These are phyloP conservation scores for Barnettozyma sucrosica DNA, from an alignment of 805 yeast genomes.

Conservation along the genomic window DNA sequence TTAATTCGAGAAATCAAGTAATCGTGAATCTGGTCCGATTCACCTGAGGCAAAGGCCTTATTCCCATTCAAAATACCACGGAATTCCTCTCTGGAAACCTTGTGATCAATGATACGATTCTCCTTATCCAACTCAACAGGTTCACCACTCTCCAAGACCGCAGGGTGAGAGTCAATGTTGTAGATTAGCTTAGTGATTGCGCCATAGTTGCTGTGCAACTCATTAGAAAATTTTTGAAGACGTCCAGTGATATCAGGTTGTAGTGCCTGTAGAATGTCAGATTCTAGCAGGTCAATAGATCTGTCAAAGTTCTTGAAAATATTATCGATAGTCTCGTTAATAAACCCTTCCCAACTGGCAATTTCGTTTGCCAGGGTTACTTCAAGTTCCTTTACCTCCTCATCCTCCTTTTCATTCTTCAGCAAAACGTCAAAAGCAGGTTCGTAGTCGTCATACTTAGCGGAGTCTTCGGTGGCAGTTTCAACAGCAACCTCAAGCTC, in stretches of 20 bases:
- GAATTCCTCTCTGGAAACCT: constrained; percentile 41
- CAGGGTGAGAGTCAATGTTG: constrained; percentile 34
- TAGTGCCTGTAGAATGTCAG: constrained; percentile 23
- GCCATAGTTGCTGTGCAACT: constrained; percentile 24
- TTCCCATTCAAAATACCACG: constrained; percentile 37
- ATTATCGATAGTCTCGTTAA: constrained; percentile 33
- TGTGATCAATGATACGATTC: constrained; percentile 30
- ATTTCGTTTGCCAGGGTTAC: constrained; percentile 30
- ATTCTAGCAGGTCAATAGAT: constrained; percentile 30
- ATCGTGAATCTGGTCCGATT: constrained; percentile 29
- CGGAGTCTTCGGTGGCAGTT: constrained; percentile 3
- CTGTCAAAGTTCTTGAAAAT: constrained; percentile 34
- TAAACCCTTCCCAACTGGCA: constrained; percentile 30
- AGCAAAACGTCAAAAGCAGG: constrained; percentile 3
- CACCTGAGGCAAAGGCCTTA: constrained; percentile 25
- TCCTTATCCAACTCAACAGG: constrained; percentile 29
- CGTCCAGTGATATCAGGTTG: constrained; percentile 29
- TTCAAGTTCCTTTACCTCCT: constrained; percentile 1
- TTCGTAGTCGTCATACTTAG: constrained; percentile 5
- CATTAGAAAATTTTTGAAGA: constrained; percentile 30
- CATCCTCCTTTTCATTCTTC: constrained; percentile 8
- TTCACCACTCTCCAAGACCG: constrained; percentile 28
- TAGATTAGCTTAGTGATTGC: constrained; percentile 29
- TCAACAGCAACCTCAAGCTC: not conserved
- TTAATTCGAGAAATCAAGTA: constrained; percentile 28